Base-by-base conservation (phyloP, 345 rosid genomes). In the Aegle marmelos region DNA sequence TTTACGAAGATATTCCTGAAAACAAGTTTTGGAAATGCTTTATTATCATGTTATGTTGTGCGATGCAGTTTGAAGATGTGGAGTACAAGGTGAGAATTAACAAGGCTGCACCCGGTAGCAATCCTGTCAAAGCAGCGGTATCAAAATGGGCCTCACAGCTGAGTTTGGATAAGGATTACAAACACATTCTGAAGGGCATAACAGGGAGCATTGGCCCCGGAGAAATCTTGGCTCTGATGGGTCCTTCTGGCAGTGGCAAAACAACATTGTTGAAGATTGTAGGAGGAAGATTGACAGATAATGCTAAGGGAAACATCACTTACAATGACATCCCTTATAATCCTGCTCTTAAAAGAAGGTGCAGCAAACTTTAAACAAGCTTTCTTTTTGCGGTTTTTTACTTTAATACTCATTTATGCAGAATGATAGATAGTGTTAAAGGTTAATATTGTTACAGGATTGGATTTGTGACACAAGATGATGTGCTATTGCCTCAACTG, bases 161-260 rank as follows among this genome's bases (percentile, higher is more conserved):
- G 41, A 85, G 75, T 82, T 31, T 77, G 78, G 97, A 91, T 76
- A 87, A 82, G 70, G 91, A 89, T 41, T 89, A 90, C 90, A 96
- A 92, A 86, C 88, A 88, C 33, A 92, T 96, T 75, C 78, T 96
- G 58, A 91, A 91, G 76, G 99, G 98, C 21, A 88, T 96, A 39
- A 91, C 97, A 27, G 98, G 99, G 70, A 88, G 98, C 82, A 86
- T 93, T 0, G 91, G 97, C 76, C 96, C 99, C 5, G 99, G 95
- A 9, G 95, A 96, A 80, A 91, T 96, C 70, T 95, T 96, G 48
- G 98, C 97, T 31, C 56, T 92, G 10, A 96, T 96, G 99, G 99
- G 98, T 81, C 98, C 99, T 89, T 92, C 99, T 6, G 99, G 99
- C 33, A 96, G 98, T 76, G 99, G 98, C 17, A 96, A 96, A 82